A percentile compares a stretch with the other conserved stretches of the same genome.
Conservation (phyloP, 139 green algal species). For the Zygnema cylindricum region DNA sequence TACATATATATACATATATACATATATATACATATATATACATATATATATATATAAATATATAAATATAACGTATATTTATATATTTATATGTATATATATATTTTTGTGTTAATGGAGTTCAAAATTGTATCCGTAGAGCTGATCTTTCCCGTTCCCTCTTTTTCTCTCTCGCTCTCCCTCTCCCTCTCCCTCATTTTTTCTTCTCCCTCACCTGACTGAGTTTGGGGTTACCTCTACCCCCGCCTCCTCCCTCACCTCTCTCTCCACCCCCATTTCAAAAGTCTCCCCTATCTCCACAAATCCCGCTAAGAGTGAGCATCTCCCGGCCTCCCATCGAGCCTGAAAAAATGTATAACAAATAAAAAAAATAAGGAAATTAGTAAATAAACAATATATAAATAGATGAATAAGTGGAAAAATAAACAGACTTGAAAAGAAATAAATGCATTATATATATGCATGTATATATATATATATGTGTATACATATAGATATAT, state of each 20-base stretch:
- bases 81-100: no score
- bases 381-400: not conserved
- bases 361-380: not conserved
- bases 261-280: conserved; percentile 53
- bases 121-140: not conserved
- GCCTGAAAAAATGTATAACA: conserved; percentile 31
- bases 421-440: conserved; percentile 15
- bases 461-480: not conserved
- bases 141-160: not conserved
- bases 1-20: no score
- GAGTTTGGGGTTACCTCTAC: conserved; percentile 2
- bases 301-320: conserved; percentile 58
- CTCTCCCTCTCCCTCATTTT: no score
- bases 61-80: no score
- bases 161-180: no score
- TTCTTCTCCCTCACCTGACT: conserved; percentile 34
- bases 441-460: not conserved
- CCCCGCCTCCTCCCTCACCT: conserved; percentile 43
- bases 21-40: no score
- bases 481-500: no score
- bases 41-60: no score
- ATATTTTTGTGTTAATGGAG: not conserved
- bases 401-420: not conserved
- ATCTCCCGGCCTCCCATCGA: conserved; percentile 39
- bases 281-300: conserved; percentile 57